Base-by-base conservation (phyloP, 2,329 filamentous ascomycete species). In the Aphanoascus verrucosus region DNA sequence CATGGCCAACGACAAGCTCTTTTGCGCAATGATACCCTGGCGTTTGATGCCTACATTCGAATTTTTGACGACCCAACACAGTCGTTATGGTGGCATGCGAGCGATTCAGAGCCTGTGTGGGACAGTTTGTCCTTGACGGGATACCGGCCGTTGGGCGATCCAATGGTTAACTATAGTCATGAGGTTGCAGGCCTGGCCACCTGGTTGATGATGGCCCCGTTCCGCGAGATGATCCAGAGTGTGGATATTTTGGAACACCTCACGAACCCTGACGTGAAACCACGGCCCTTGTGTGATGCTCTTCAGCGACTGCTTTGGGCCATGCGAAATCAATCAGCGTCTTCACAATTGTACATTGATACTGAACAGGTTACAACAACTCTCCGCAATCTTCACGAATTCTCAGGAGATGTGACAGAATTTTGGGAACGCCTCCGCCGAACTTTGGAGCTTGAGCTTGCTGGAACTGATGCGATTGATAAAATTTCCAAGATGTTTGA, bases 21-120 rank as follows among this genome's bases (percentile, higher is more conserved):
- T 7, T 69, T 84, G 17, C 77, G 75, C 34, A 72, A 81, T 57
- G 81, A 84, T 61, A 81, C 77, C 38, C 72, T 84, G 42, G 74
- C 78, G 0, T 81, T 84, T 57, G 79, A 78, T 55, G 78, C 75
- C 0, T 83, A 83, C 61, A 77, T 84, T 55, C 77, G 79, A 15
- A 72, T 81, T 41, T 68, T 84, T 49, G 65, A 83, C 20, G 81
- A 84, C 59, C 74, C 79, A 1, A 83, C 80, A 0, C 70, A 74
- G 35, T 79, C 78, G 44, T 66, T 83, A 32, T 83, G 80, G 79
- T 81, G 80, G 68, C 79, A 82, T 61, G 66, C 71, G 32, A 78
- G 73, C 52, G 69, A 75, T 37, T 71, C 76, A 0, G 77, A 79
- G 56, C 72, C 73, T 4, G 65, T 67, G 19, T 81, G 77, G 78